Evolutionary conservation across 2,329 filamentous ascomycete genomes (phyloP).

Genomic region (Rutstroemia sp.): DNA sequence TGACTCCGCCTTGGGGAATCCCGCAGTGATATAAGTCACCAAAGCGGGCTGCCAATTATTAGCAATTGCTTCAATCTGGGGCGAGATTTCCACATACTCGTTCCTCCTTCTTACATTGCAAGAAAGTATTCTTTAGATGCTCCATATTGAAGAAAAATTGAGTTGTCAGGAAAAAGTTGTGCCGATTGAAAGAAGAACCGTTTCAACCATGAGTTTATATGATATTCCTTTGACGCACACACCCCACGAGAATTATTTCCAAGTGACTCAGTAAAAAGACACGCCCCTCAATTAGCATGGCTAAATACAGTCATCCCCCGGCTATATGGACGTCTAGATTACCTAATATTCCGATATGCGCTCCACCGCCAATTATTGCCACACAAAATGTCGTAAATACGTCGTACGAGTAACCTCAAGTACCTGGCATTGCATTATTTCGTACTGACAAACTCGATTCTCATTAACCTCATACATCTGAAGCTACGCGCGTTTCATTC

Average conservation of each 20-base stretch:
- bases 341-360: no score
- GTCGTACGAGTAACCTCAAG: no score
- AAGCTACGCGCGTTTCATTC: neutral
- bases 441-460: no score
- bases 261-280: neutral
- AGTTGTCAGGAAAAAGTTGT: slow-evolving; percentile 1
- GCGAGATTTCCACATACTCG: slow-evolving; percentile 27
- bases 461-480: no score
- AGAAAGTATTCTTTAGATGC: slow-evolving; percentile 47
- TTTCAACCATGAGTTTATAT: neutral
- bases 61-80: slow-evolving; percentile 9
- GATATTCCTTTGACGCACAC: no score
- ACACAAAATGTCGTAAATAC: no score
- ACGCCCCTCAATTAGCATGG: slow-evolving; percentile 5
- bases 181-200: neutral
- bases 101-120: slow-evolving; percentile 46
- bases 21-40: slow-evolving; percentile 93
- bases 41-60: slow-evolving; percentile 46
- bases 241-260: no score
- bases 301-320: neutral
- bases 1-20: slow-evolving; percentile 75
- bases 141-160: slow-evolving; percentile 31
- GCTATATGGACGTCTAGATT: neutral
- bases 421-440: no score
- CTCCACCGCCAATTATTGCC: no score